Conservation (phyloP, 768 basidiomycete genomes). For the Clitopilus hobsonii region DNA sequence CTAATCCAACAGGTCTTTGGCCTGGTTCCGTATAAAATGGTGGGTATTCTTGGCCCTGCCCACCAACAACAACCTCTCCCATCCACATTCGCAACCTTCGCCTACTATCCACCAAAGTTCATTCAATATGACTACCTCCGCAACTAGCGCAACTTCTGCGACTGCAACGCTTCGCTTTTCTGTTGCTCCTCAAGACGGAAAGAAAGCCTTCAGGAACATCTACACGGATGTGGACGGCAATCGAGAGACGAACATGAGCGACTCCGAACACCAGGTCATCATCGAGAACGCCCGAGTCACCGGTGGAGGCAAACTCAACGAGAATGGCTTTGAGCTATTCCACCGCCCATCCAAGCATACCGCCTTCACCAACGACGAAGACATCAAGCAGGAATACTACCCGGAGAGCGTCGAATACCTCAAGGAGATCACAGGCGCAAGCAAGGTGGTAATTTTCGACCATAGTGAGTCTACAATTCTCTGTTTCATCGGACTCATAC, state of each 20-base stretch:
- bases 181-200: conserved; percentile 19
- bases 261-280: conserved; percentile 20
- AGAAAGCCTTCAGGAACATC: conserved; percentile 18
- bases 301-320: conserved; percentile 33
- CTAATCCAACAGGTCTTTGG: too few species aligned
- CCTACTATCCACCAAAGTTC: background rate
- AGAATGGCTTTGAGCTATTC: conserved; percentile 41
- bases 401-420: conserved; percentile 51
- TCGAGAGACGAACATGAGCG: conserved; percentile 15
- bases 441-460: conserved; percentile 52
- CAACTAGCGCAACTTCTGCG: background rate
- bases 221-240: conserved; percentile 17
- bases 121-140: background rate
- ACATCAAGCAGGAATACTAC: conserved; percentile 50
- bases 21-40: too few species aligned
- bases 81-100: background rate
- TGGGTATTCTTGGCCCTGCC: too few species aligned
- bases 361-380: conserved; percentile 41
- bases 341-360: conserved; percentile 31
- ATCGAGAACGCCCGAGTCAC: conserved; percentile 50
- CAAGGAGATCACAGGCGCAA: conserved; percentile 55
- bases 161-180: background rate
- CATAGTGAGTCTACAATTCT: conserved; percentile 39
- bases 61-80: too few species aligned
- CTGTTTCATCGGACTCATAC: background rate